Percentiles rank a stretch among this genome's conserved stretches.
phyloP scores from a whole-genome alignment of 441 rosid genomes.

The Syzygium malaccense region DNA sequence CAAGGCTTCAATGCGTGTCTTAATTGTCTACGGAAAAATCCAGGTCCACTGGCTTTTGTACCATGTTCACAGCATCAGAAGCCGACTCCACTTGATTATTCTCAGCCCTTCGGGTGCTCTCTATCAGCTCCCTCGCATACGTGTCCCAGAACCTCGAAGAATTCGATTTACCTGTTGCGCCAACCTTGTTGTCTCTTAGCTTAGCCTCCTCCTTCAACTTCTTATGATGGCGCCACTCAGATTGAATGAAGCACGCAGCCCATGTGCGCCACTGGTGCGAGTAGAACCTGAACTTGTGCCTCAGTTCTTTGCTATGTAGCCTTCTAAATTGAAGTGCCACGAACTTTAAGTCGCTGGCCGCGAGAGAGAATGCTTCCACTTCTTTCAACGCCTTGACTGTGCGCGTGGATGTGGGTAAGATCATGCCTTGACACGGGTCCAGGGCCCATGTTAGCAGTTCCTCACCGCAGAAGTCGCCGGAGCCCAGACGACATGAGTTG shows the following conservation, averaged over 20 bases:
- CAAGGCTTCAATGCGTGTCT: background rate
- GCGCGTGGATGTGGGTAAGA: slow-evolving; percentile 56
- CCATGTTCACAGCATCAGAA: slow-evolving; percentile 30
- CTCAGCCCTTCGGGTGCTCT: slow-evolving; percentile 25
- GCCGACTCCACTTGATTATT: slow-evolving; percentile 41
- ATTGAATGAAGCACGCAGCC: slow-evolving; percentile 65
- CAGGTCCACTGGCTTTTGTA: slow-evolving; percentile 75
- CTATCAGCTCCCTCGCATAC: slow-evolving; percentile 24
- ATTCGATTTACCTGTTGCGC: background rate
- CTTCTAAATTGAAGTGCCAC: slow-evolving; percentile 62
- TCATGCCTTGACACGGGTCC: slow-evolving; percentile 48
- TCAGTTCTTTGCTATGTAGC: slow-evolving; percentile 55
- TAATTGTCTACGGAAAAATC: slow-evolving; percentile 48
- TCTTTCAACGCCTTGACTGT: slow-evolving; percentile 56
- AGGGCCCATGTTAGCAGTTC: slow-evolving; percentile 67
- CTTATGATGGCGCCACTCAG: slow-evolving; percentile 49
- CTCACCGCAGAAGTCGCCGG: slow-evolving; percentile 63
- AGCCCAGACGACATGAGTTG: slow-evolving; percentile 49
- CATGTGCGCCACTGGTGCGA: slow-evolving; percentile 71
- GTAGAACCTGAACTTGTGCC: slow-evolving; percentile 59
- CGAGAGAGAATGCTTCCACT: slow-evolving; percentile 60
- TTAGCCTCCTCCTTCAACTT: slow-evolving; percentile 43
- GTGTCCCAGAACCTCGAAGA: slow-evolving; percentile 6
- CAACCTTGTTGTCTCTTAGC: slow-evolving; percentile 37
- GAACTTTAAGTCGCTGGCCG: slow-evolving; percentile 57